These are phyloP conservation scores for Tetradesmus obliquus DNA, from an alignment of 139 green algal species.

Conservation along the genomic window DNA sequence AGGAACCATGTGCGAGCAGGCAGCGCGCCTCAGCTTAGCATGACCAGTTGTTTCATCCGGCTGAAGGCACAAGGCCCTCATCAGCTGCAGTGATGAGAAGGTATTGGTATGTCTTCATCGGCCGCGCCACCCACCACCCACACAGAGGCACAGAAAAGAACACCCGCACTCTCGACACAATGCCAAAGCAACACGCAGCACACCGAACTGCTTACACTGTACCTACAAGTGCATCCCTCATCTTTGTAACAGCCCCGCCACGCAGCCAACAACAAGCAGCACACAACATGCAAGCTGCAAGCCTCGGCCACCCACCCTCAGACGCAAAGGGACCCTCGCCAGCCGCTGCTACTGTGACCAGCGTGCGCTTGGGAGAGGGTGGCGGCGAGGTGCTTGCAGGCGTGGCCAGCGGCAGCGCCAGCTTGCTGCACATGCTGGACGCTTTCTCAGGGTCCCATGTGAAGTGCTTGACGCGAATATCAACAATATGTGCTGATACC, in stretches of 20 bases:
- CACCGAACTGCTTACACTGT: too few species aligned
- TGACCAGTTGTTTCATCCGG: conserved; percentile 33
- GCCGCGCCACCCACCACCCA: not conserved
- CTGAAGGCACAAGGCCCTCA: not conserved
- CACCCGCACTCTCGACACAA: not conserved
- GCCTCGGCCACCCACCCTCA: not conserved
- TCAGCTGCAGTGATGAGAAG: conserved; percentile 44
- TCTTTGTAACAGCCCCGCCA: too few species aligned
- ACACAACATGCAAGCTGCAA: not conserved
- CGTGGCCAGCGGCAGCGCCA: conserved; percentile 34
- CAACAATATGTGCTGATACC: too few species aligned
- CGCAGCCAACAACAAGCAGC: not conserved
- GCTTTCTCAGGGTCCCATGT: conserved; percentile 71
- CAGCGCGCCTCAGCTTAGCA: conserved; percentile 48
- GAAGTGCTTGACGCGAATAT: conserved; percentile 57
- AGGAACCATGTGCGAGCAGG: not conserved
- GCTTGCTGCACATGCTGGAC: conserved; percentile 24
- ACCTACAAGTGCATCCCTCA: too few species aligned
- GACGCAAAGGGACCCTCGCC: not conserved
- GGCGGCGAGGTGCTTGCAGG: conserved; percentile 56
- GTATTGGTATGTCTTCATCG: conserved; percentile 31
- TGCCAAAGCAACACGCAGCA: not conserved
- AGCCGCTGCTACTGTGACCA: not conserved
- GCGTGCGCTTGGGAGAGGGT: conserved; percentile 57
- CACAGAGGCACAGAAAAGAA: not conserved